These are phyloP conservation scores for Abelmoschus esculentus DNA, from an alignment of 345 rosid species.

Conservation along the genomic window DNA sequence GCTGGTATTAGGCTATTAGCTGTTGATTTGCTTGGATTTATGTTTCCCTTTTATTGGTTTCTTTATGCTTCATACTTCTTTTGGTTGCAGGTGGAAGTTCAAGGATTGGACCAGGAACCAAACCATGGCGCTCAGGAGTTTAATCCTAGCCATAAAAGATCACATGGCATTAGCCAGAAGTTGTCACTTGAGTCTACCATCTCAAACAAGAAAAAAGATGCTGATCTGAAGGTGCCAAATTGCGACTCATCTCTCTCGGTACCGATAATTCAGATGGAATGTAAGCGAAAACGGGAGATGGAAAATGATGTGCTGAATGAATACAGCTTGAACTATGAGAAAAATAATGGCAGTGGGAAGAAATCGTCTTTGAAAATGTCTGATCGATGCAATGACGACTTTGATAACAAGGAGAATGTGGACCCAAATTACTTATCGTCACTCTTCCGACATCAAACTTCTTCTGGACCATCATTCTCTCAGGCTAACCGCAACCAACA, in stretches of 20 bases:
- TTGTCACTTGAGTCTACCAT: slow-evolving; percentile 30
- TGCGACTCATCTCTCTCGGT: not conserved
- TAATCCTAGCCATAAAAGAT: slow-evolving; percentile 20
- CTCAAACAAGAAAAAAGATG: slow-evolving; percentile 15
- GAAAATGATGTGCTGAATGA: slow-evolving; percentile 19
- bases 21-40: not conserved
- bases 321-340: slow-evolving; percentile 8
- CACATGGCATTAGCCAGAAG: slow-evolving; percentile 24
- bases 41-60: not conserved
- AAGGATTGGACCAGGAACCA: slow-evolving; percentile 16
- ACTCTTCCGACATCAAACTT: not conserved
- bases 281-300: slow-evolving; percentile 19
- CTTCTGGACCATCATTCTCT: not conserved
- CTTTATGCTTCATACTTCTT: not conserved
- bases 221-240: slow-evolving; percentile 12
- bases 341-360: slow-evolving; percentile 18
- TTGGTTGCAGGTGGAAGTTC: slow-evolving; percentile 33
- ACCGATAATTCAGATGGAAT: slow-evolving; percentile 7
- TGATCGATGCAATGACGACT: slow-evolving; percentile 22
- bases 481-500: not conserved
- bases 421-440: slow-evolving; percentile 17
- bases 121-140: slow-evolving; percentile 19
- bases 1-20: slow-evolving; percentile 24
- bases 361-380: slow-evolving; percentile 31
- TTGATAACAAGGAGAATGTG: slow-evolving; percentile 11